Evolutionary conservation across 257 asterid genomes (phyloP), one percentile per base, ranked within the genome.

Genomic region (Galeopsis tetrahit): DNA sequence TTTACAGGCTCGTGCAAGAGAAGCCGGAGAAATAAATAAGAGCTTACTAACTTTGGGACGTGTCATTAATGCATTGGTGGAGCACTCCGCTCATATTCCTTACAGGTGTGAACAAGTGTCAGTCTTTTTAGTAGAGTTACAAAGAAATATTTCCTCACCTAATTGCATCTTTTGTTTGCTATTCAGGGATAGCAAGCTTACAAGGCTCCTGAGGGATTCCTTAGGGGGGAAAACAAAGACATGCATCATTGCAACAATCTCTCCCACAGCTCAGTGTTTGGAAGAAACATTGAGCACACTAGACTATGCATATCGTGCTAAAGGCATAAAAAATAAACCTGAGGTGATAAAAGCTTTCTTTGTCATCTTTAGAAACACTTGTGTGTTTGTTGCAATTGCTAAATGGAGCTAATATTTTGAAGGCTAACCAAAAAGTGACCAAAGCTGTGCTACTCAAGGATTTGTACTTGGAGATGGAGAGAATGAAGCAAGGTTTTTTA

Each of bases 1-100:
- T 21, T 64, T 39, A 57, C 88, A 89, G 97, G 91, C 82, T 48
- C 97, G 96, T 77, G 97, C 97, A 72, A 84, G 97, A 79, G 97
- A 91, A 85, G 97, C 96, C 3, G 97, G 97, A 70, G 96, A 91
- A 79, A 89, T 91, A 80, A 91, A 91, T 80, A 91, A 91, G 84
- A 89, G 97, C 81, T 85, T 91, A 71, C 87, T 91, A 31, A 89
- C 96, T 17, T 80, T 91, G 76, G 97, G 97, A 49, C 96, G 95
- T 14, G 96, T 89, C 76, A 91, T 91, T 69, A 86, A 85, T 75
- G 87, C 95, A 64, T 78, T 91, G 79, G 95, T 85, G 81, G 97
- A 91, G 76, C 97, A 87, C 77, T 87, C 95, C 68, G 83, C 80
- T 83, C 97, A 91, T 77, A 51, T 87, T 70, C 97, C 96, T 75